These are phyloP conservation scores for Pyricularia sp. DNA, from an alignment of 2,329 filamentous ascomycete genomes.

Conservation along the genomic window DNA sequence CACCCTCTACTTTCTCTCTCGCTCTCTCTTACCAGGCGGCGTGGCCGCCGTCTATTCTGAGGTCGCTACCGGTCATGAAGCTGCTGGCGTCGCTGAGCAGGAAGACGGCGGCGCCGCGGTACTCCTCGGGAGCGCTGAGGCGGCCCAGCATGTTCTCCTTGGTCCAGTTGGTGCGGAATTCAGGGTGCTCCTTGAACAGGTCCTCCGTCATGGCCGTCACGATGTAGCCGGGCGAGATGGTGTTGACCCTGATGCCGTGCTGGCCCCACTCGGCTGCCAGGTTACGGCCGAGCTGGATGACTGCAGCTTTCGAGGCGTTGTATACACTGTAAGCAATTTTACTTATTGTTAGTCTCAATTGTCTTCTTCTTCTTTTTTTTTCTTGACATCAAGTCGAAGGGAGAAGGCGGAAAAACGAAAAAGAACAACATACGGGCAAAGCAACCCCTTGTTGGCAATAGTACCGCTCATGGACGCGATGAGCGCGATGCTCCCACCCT, in stretches of 20 bases:
- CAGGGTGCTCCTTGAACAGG: slow-evolving; percentile 64
- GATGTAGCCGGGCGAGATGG: slow-evolving; percentile 68
- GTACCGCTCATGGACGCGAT: slow-evolving; percentile 60
- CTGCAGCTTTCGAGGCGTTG: slow-evolving; percentile 64
- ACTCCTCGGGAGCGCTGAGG: slow-evolving; percentile 55
- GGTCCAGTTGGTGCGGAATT: slow-evolving; percentile 56
- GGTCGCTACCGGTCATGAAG: slow-evolving; percentile 57
- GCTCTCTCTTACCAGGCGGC: slow-evolving; percentile 34
- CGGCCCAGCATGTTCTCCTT: slow-evolving; percentile 74
- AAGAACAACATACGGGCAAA: slow-evolving; percentile 38
- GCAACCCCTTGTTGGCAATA: slow-evolving; percentile 48
- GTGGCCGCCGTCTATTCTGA: slow-evolving; percentile 62
- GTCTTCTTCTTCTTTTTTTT: background rate
- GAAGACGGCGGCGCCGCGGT: slow-evolving; percentile 57
- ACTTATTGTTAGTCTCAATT: background rate
- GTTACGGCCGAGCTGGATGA: slow-evolving; percentile 58
- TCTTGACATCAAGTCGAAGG: background rate
- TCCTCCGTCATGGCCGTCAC: slow-evolving; percentile 72
- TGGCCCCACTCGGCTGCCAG: slow-evolving; percentile 61
- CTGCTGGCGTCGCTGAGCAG: slow-evolving; percentile 53
- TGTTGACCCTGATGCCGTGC: slow-evolving; percentile 67
- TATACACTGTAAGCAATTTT: slow-evolving; percentile 38
- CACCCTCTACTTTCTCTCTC: background rate
- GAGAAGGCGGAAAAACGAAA: background rate
- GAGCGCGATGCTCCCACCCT: slow-evolving; percentile 46